These are phyloP conservation scores for Coccomyxa subellipsoidea DNA, from an alignment of 163 green algal species.

Conservation along the genomic window DNA sequence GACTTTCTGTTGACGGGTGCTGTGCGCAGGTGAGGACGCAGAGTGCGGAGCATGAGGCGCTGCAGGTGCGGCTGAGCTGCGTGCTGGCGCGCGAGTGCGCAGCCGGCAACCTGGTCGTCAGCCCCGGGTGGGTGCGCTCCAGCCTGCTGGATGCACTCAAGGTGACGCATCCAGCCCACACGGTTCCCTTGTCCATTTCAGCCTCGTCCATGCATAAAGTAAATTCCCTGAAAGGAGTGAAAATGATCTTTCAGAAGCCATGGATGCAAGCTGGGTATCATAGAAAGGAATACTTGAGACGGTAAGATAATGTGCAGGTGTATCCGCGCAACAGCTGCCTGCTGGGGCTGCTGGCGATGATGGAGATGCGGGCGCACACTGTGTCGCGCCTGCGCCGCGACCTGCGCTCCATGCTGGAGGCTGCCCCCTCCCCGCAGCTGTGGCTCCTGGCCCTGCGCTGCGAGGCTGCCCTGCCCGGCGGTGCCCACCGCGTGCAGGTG, in stretches of 20 bases:
- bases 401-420: neutral
- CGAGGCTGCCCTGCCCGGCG: conserved; percentile 17
- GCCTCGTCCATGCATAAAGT: no score
- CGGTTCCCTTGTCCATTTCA: no score
- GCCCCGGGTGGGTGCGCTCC: neutral
- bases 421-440: neutral
- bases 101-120: neutral
- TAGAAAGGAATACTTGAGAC: no score
- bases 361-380: conserved; percentile 18
- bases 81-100: conserved; percentile 20
- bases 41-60: conserved; percentile 13
- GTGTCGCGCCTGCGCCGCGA: conserved; percentile 19
- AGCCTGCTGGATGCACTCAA: conserved; percentile 1
- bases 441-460: conserved; percentile 25
- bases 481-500: conserved; percentile 21
- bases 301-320: conserved; percentile 4
- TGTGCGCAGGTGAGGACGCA: conserved; percentile 13
- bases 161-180: neutral
- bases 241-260: no score
- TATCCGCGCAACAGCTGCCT: conserved; percentile 13
- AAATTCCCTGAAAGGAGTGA: no score
- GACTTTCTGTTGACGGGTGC: neutral
- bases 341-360: conserved; percentile 19
- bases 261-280: no score
- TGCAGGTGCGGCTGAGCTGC: conserved; percentile 8